Base-by-base conservation (phyloP, 163 green algal species). In the Scenedesmus sp. region DNA sequence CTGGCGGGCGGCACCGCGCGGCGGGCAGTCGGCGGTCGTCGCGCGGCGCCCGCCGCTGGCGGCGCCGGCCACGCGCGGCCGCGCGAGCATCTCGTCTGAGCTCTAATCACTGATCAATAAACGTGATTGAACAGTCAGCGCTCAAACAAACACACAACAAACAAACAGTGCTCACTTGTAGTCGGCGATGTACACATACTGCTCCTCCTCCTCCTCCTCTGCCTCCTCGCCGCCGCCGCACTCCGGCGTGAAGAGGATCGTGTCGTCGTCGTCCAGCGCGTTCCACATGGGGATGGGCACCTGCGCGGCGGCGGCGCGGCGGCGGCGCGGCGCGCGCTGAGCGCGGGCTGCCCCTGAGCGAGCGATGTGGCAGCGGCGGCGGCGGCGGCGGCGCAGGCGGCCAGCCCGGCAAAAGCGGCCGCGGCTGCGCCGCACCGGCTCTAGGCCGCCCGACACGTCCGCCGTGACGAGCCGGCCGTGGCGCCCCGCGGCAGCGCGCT, bases 231-330 rank as follows among this genome's bases (percentile, higher is more conserved):
- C 39, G 39, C 6, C 53, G 22, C 53, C 20, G 26, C 22, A n/a
- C n/a, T 14, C 42, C 36, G 44, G 33, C 11, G 29, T 47, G 17
- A 64, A n/a, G 44, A 73, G 60, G 24, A 63, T 47, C 28, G 13
- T n/a, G 31, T 76, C 67, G 56, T 78, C 70, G 29, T 56, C 60
- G 26, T 74, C 73, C 15, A 81, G n/a, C 2, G 7, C 47, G 18
- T 81, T 74, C 73, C 73, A 81, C 14, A 81, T 60, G 7, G 73
- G 73, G 50, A 81, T 81, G 60, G 73, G 73, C 45, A 81, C 18
- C 60, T 81, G 60, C 20, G 31, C 20, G 28, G n/a, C 34, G 39
- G 2, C n/a, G n/a, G n/a, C n/a, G n/a, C n/a, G n/a, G n/a, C n/a
- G n/a, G n/a, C n/a, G n/a, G n/a, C n/a, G n/a, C n/a, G n/a, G n/a